A percentile compares a stretch with the other conserved stretches of the same genome.
phyloP scores from a whole-genome alignment of 2,329 filamentous ascomycete species.

The Mycocentrospora acerina region DNA sequence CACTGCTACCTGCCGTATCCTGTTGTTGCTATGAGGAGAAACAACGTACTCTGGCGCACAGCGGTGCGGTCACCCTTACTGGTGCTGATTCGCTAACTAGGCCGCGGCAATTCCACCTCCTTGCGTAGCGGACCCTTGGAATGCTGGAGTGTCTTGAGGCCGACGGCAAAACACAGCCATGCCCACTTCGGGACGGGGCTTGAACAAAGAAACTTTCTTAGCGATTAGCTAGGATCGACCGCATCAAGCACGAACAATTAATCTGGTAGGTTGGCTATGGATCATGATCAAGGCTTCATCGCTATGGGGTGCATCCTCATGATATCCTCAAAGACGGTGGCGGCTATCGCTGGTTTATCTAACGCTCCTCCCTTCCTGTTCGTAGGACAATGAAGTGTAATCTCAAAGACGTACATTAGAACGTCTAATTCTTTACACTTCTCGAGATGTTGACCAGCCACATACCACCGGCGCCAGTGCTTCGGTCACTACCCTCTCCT shows the following conservation, averaged over 20 bases:
- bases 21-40: slow-evolving; percentile 1
- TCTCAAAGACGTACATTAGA: slow-evolving; percentile 34
- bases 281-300: slow-evolving; percentile 25
- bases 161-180: slow-evolving; percentile 27
- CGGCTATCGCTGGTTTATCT: slow-evolving; percentile 23
- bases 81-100: slow-evolving; percentile 17
- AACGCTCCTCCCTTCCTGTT: slow-evolving; percentile 28
- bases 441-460: slow-evolving; percentile 39
- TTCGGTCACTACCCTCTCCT: slow-evolving; percentile 18
- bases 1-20: background rate
- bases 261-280: slow-evolving; percentile 31
- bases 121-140: slow-evolving; percentile 34
- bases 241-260: slow-evolving; percentile 40
- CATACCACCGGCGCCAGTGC: slow-evolving; percentile 32
- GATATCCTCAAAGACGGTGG: slow-evolving; percentile 38
- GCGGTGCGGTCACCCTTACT: slow-evolving; percentile 16
- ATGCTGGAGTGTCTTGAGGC: slow-evolving; percentile 38
- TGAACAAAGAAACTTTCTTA: slow-evolving; percentile 41
- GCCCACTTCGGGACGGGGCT: slow-evolving; percentile 32
- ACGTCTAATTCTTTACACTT: slow-evolving; percentile 23
- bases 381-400: slow-evolving; percentile 38
- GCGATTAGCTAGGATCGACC: slow-evolving; percentile 28
- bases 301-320: slow-evolving; percentile 19
- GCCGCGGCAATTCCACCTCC: slow-evolving; percentile 33
- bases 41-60: slow-evolving; percentile 20